Evolutionary conservation across 1,139 yeast species (phyloP).

Genomic region (Arxiozyma bovina): DNA sequence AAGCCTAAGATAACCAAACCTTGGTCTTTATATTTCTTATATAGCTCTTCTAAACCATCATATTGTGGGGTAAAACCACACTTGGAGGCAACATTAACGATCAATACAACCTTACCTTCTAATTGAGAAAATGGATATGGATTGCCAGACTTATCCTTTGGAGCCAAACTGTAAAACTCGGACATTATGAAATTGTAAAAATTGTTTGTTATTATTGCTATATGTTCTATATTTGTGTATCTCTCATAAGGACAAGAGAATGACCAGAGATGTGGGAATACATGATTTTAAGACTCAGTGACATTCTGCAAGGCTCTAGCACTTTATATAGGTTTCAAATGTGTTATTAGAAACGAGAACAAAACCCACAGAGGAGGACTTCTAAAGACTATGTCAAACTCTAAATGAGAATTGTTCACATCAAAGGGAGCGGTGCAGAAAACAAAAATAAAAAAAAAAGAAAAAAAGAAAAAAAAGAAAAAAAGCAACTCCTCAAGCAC

Average conservation of each 20-base stretch:
- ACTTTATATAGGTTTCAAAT: neutral
- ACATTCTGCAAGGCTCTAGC: neutral
- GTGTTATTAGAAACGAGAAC: no score
- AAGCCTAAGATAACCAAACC: conserved; percentile 80
- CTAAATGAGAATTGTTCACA: no score
- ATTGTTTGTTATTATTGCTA: neutral
- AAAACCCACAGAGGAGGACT: no score
- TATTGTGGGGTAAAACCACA: conserved; percentile 87
- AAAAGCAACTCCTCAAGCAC: neutral
- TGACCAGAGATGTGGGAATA: neutral
- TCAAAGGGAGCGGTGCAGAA: no score
- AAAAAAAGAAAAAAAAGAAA: neutral
- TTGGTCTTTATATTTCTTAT: conserved; percentile 65
- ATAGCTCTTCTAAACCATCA: conserved; percentile 70
- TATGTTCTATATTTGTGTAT: neutral
- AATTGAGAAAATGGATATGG: conserved; percentile 60
- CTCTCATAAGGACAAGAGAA: no score
- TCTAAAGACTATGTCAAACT: neutral
- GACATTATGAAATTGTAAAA: conserved; percentile 26
- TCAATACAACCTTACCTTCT: conserved; percentile 81
- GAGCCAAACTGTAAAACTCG: conserved; percentile 48
- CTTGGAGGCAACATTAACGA: conserved; percentile 89
- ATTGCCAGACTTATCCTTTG: conserved; percentile 49
- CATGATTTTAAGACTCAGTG: neutral
- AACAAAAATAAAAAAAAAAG: no score